Evolutionary conservation across 495 filamentous ascomycete species (phyloP), one percentile per base, ranked within the genome.

Genomic region (Jackrogersella multiformis): DNA sequence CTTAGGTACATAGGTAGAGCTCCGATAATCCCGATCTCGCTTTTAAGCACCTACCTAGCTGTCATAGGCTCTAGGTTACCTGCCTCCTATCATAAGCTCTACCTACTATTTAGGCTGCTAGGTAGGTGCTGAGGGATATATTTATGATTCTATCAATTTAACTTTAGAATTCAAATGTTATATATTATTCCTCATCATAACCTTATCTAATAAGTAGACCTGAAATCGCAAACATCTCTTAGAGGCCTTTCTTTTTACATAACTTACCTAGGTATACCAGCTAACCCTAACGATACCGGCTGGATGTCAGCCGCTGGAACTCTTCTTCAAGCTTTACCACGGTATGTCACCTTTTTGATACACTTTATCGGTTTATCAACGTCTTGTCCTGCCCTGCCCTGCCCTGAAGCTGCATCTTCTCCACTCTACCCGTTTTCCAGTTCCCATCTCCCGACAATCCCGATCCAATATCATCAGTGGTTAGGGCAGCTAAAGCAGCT

Each of bases 271-370:
- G 8, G 15, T 21, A 18, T 23, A 42, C 18, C 21, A 45, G 7
- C 23, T 10, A 18, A 7, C n/a, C 45, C 32, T 32, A 7, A 15
- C 21, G 20, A 1, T 15, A 32, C 13, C 7, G 26, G 1, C 42
- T 69, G 34, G 16, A 69, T 69, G 66, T 49, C 16, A 69, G n/a
- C 24, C 41, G 48, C 35, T 36, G 23, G 51, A 10, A 32, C 23
- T 36, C n/a, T 46, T 13, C 55, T 60, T 51, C 20, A 26, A 54
- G 51, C 23, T 32, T 46, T 64, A 2, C 36, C 56, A 6, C 54
- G 60, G 66, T 69, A 69, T 26, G 66, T 59, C 13, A 3, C 15
- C 13, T 20, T 57, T 49, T 46, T n/a, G n/a, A n/a, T n/a, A n/a
- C n/a, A n/a, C n/a, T 15, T 4, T 44, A 10, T 32, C 4, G 52